phyloP scores from a whole-genome alignment of 2,329 filamentous ascomycete genomes.

The Colletotrichum falcatum region DNA sequence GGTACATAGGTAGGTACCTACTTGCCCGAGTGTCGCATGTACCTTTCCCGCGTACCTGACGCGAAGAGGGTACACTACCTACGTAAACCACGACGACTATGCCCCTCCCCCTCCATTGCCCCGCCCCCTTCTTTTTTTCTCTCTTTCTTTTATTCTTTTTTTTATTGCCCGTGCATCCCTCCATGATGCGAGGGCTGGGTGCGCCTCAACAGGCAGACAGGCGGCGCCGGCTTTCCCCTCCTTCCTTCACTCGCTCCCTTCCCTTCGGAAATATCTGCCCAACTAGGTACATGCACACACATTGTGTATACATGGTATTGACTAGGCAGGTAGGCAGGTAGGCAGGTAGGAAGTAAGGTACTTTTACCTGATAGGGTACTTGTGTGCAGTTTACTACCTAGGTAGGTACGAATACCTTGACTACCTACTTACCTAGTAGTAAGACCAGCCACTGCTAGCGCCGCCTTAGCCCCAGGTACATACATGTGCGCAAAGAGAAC shows the following conservation, averaged over 20 bases:
- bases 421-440: too few relatives aligned
- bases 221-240: neutral
- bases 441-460: slow-evolving; percentile 9
- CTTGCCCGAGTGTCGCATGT: neutral
- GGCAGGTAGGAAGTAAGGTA: too few relatives aligned
- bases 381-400: too few relatives aligned
- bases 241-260: neutral
- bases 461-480: slow-evolving; percentile 22
- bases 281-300: fast-evolving
- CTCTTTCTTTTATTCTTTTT: neutral
- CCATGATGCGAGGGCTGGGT: slow-evolving; percentile 37
- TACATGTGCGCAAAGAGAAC: slow-evolving; percentile 8
- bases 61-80: neutral
- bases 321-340: too few relatives aligned
- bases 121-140: slow-evolving; percentile 29
- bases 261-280: neutral
- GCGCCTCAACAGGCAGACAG: slow-evolving; percentile 17
- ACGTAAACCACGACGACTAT: neutral
- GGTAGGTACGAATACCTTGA: too few relatives aligned
- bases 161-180: neutral
- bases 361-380: too few relatives aligned
- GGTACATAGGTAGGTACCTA: too few relatives aligned
- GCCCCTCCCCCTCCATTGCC: slow-evolving; percentile 30
- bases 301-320: too few relatives aligned
- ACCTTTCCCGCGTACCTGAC: neutral